These are phyloP conservation scores for Aspergillus pseudotamarii DNA, from an alignment of 2,329 filamentous ascomycete species.

Conservation along the genomic window DNA sequence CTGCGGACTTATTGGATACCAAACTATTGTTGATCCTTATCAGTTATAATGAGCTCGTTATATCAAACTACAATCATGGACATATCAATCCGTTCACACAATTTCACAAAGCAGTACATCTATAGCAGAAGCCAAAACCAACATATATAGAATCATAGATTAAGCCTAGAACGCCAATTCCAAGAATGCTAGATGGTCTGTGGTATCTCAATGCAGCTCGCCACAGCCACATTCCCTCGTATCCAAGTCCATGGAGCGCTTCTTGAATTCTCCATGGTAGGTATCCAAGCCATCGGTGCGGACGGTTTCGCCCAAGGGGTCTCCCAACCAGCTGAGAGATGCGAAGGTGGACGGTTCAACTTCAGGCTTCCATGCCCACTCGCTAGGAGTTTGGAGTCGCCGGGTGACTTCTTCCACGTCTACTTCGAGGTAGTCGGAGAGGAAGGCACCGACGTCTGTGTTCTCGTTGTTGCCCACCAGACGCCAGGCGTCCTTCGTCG, in stretches of 20 bases:
- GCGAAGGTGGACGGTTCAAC: conserved; percentile 9
- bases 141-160: background rate
- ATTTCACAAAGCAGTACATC: background rate
- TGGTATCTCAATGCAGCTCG: conserved; percentile 20
- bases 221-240: conserved; percentile 31
- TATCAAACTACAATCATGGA: background rate
- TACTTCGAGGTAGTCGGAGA: conserved; percentile 76
- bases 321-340: conserved; percentile 44
- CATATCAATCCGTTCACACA: background rate
- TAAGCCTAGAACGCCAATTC: background rate
- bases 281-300: conserved; percentile 44
- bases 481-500: conserved; percentile 61
- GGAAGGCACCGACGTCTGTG: conserved; percentile 83
- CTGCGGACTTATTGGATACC: background rate
- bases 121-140: background rate
- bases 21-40: background rate
- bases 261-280: conserved; percentile 50
- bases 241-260: conserved; percentile 24
- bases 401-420: conserved; percentile 77
- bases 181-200: background rate
- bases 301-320: conserved; percentile 40
- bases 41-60: background rate
- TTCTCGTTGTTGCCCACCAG: conserved; percentile 91
- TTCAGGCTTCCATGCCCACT: conserved; percentile 18
- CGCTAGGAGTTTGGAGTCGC: conserved; percentile 59